Evolutionary conservation across 495 filamentous ascomycete genomes (phyloP), one percentile per base, ranked within the genome.

Genomic region (Penicillium chermesinum): DNA sequence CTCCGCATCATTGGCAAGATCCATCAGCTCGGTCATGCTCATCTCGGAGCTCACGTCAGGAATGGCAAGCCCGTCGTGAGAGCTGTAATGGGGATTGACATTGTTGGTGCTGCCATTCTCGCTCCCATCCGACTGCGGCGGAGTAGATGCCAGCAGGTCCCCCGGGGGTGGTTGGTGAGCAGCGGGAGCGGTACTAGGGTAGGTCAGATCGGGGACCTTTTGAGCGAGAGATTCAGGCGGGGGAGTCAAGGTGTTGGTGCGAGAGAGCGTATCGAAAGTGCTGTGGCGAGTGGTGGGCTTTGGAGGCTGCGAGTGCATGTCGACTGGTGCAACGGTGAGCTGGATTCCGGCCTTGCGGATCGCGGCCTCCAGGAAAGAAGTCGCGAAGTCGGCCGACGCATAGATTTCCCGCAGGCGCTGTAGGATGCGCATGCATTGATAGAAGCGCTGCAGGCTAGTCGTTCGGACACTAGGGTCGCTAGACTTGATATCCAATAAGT

Each of bases 401-500:
- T 96, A 95, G 44, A 84, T 89, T 49, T 91, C 87, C 21, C 87
- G 82, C 12, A 96, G 76, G 38, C 79, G 79, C 55, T 86, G 78
- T 66, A 96, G 81, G 44, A 91, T 88, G 33, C 80, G 78, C 85
- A 93, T 91, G 71, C 89, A 93, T 59, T 88, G 79, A 59, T 80
- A 83, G 70, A 94, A 95, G 41, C 87, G 86, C 41, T 83, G 78
- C 40, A 87, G 72, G 46, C 84, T 86, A 27, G 79, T 69, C 49
- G 82, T 78, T 17, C 86, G 76, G 13, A 85, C 80, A 38, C 77
- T 79, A 14, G 79, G 78, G 48, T 87, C 78, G 36, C 77, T 83
- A 33, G 83, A 85, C 58, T 90, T 94, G 74, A 93, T 90, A 58
- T 94, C 88, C 2, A 95, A 78, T 15, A 95, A 74, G 58, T 95